These are phyloP conservation scores for Suhomyces atakaporum DNA, from an alignment of 1,139 yeast genomes.

Conservation along the genomic window DNA sequence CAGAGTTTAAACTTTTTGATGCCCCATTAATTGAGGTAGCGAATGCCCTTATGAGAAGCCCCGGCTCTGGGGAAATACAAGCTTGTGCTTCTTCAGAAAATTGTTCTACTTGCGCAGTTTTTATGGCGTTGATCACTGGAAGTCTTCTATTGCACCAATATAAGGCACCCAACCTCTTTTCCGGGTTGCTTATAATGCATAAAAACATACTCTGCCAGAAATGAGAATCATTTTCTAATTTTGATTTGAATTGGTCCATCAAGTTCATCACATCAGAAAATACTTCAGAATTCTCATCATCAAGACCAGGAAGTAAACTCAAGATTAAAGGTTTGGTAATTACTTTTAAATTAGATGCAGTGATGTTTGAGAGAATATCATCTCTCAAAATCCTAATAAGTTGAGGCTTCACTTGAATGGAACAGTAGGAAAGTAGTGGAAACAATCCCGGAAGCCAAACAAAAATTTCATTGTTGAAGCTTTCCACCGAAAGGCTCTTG, in stretches of 20 bases:
- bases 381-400: constrained; percentile 61
- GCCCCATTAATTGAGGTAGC: constrained; percentile 59
- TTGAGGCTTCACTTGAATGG: constrained; percentile 82
- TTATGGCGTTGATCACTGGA: constrained; percentile 48
- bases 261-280: constrained; percentile 61
- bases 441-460: constrained; percentile 90
- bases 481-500: constrained; percentile 53
- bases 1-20: constrained; percentile 41
- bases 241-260: constrained; percentile 60
- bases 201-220: constrained; percentile 87
- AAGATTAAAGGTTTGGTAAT: constrained; percentile 70
- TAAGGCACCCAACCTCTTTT: constrained; percentile 79
- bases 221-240: constrained; percentile 64
- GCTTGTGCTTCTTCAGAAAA: constrained; percentile 59
- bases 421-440: constrained; percentile 84
- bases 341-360: constrained; percentile 48
- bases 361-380: constrained; percentile 53
- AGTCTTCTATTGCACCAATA: constrained; percentile 70
- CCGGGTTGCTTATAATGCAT: constrained; percentile 75
- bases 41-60: constrained; percentile 73
- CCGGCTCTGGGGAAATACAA: constrained; percentile 73
- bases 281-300: constrained; percentile 86
- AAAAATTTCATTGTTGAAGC: constrained; percentile 52
- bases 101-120: constrained; percentile 17
- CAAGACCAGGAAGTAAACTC: constrained; percentile 82